A percentile compares a stretch with the other conserved stretches of the same genome.
Conservation (phyloP, 2,329 filamentous ascomycete species). For the Davidsoniella virescens region DNA sequence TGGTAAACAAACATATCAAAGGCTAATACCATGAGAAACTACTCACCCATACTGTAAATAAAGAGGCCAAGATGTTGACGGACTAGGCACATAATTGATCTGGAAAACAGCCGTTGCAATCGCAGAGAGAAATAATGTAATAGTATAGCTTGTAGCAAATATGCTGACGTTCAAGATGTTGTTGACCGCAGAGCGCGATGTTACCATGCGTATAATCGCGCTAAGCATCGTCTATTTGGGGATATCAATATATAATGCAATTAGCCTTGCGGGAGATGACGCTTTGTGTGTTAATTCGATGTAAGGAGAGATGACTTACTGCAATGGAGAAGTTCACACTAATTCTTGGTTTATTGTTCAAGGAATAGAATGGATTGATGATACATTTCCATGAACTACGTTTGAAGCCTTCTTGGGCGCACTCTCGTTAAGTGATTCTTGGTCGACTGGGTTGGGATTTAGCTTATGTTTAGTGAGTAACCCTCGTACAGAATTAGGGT, state of each 20-base stretch:
- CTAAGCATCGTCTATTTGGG: background rate
- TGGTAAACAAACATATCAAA: background rate
- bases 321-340: no score
- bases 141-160: constrained; percentile 24
- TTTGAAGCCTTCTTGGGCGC: no score
- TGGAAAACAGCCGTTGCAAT: constrained; percentile 38
- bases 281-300: background rate
- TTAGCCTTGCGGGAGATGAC: constrained; percentile 20
- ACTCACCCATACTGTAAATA: constrained; percentile 43
- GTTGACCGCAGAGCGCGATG: constrained; percentile 35
- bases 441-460: no score
- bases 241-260: background rate
- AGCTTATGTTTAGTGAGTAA: no score
- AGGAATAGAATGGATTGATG: no score
- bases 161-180: constrained; percentile 31
- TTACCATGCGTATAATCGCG: constrained; percentile 16
- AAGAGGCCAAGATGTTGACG: constrained; percentile 34
- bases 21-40: background rate
- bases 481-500: no score
- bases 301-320: background rate
- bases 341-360: no score
- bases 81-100: constrained; percentile 38
- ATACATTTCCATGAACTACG: no score
- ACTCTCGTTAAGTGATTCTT: no score
- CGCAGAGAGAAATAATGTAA: constrained; percentile 31